Base-by-base conservation (phyloP, 1,284 basidiomycete genomes). In the Earliella scabrosa region DNA sequence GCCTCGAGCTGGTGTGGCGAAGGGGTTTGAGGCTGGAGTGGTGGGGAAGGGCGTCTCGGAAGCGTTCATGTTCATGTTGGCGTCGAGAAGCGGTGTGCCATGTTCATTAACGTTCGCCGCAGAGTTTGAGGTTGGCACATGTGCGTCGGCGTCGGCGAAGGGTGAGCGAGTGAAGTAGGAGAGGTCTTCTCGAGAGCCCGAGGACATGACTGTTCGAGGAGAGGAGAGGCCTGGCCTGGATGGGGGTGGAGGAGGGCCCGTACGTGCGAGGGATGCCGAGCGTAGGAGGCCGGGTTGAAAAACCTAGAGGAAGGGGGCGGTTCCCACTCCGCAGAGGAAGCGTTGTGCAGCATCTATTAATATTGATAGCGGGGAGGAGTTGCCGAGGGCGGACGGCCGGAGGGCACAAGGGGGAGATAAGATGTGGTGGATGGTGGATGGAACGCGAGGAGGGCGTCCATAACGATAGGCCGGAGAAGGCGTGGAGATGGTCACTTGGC, bases 281-380 rank as follows among this genome's bases (percentile, higher is more conserved):
- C 52, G 47, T 23, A 6, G n/a, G n/a, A n/a, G n/a, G 49, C 18
- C 31, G 47, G 26, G 48, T 48, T 56, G 54, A 61, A 58, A 54
- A 58, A 35, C 40, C 36, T 48, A 50, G 39, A 26, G 38, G 20
- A 41, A 43, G 32, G 47, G 54, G 49, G 14, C 29, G 4, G 57
- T 59, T 59, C 52, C 57, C 57, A 59, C 55, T 54, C 52, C 54
- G 54, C 55, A 44, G 41, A 27, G 9, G 50, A 41, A n/a, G n/a
- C n/a, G n/a, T n/a, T n/a, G 29, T 31, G 6, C 29, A 31, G 29
- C 18, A 35, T 26, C 52, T 57, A 59, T 51, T 54, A 57, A 59
- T 62, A 62, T 51, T 54, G 60, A 59, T 62, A 62, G 57, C 49
- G 50, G 57, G 40, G 36, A 29, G 31, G 13, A 20, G 38, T 31